Evolutionary conservation across 2,329 filamentous ascomycete species (phyloP).

Genomic region (Podosphaera leucotricha): DNA sequence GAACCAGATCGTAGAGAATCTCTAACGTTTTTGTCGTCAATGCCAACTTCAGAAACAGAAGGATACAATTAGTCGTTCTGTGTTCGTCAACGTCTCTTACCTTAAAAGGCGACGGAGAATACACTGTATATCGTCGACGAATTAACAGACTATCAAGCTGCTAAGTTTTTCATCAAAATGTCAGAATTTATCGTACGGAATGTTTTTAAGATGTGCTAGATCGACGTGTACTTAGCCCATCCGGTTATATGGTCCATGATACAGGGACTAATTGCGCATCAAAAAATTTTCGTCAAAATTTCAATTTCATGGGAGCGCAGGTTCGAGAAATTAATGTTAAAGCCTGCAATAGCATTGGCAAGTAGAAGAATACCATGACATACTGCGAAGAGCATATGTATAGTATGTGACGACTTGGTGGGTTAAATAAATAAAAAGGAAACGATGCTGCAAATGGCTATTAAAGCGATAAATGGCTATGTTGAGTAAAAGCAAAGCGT

Average conservation of each 20-base stretch:
- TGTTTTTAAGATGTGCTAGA: constrained; percentile 1
- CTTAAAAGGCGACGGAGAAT: no score
- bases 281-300: constrained; percentile 1
- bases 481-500: no score
- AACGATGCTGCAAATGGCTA: not conserved
- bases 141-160: constrained; percentile 1
- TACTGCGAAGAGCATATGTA: not conserved
- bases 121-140: constrained; percentile 1
- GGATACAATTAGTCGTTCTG: no score
- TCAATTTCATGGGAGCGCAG: not conserved
- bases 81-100: no score
- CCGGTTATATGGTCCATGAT: constrained; percentile 1
- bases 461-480: constrained; percentile 1
- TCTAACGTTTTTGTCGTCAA: no score
- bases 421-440: not conserved
- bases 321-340: constrained; percentile 1
- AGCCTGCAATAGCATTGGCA: not conserved
- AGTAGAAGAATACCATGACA: not conserved
- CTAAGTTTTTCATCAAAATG: constrained; percentile 1
- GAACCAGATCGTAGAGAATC: no score
- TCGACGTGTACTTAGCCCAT: constrained; percentile 2
- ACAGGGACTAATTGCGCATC: constrained; percentile 2
- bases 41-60: no score
- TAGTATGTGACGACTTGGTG: not conserved
- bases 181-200: not conserved